phyloP scores from a whole-genome alignment of 768 basidiomycete species.

The Multifurca ochricompacta region DNA sequence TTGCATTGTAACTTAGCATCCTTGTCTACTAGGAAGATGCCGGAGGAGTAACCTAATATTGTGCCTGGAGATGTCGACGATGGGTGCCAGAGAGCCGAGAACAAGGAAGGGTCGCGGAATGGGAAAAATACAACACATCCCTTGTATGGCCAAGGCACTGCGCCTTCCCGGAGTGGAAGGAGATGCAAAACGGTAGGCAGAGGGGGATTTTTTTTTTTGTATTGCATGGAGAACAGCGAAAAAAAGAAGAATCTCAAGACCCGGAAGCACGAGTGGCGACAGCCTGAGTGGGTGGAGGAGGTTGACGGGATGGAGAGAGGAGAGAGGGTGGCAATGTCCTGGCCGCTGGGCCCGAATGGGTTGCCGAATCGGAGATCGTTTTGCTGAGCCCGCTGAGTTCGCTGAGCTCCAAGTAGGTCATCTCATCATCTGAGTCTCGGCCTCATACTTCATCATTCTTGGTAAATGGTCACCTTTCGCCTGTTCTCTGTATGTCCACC shows the following conservation, averaged over 20 bases:
- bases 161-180: background rate
- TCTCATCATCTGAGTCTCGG: too few species aligned
- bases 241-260: too few species aligned
- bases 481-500: too few species aligned
- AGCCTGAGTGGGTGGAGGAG: too few species aligned
- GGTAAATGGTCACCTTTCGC: too few species aligned
- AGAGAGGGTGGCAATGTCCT: background rate
- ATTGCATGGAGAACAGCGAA: too few species aligned
- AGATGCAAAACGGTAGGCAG: too few species aligned
- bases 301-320: background rate
- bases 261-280: too few species aligned
- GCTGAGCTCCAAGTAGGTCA: too few species aligned
- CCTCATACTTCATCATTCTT: too few species aligned
- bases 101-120: background rate
- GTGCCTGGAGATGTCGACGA: slow-evolving; percentile 13
- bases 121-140: background rate
- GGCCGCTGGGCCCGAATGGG: background rate
- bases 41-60: background rate
- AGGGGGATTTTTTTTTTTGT: too few species aligned
- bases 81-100: background rate
- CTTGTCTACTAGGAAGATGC: background rate
- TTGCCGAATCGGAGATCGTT: background rate
- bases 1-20: background rate
- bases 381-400: background rate
- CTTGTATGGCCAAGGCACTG: background rate